These are phyloP conservation scores for Fraxinus sp. DNA, from an alignment of 305 asterid genomes.

Conservation along the genomic window DNA sequence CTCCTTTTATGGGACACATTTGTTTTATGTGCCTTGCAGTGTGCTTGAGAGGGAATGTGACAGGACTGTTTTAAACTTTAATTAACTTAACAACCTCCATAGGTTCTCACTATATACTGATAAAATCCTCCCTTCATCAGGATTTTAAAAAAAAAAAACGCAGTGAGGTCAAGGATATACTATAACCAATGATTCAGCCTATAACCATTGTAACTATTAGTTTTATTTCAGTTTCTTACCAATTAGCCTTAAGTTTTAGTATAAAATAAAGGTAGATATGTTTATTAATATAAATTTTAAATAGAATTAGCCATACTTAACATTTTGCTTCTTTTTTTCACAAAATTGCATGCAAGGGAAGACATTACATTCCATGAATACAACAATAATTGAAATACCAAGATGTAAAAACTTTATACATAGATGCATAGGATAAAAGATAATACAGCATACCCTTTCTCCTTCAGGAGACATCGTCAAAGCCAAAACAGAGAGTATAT, in stretches of 20 bases:
- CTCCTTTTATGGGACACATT: background rate
- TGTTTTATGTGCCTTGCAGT: background rate
- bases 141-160: background rate
- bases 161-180: background rate
- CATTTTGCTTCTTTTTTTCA: background rate
- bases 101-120: background rate
- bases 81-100: background rate
- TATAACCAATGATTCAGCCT: background rate
- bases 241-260: background rate
- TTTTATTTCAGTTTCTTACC: background rate
- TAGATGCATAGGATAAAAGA: background rate
- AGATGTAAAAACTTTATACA: background rate
- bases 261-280: background rate
- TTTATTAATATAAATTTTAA: background rate
- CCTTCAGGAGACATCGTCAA: conserved; percentile 99
- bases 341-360: conserved; percentile 14
- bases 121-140: background rate
- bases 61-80: background rate
- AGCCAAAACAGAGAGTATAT: conserved; percentile 95
- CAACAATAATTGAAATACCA: conserved; percentile 11
- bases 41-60: background rate
- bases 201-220: background rate
- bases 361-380: background rate
- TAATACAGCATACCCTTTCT: conserved; percentile 63
- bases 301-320: background rate